A percentile compares a stretch with the other conserved stretches of the same genome.
Conservation (phyloP, 306 rosid genomes). For the Begonia loranthoides region DNA sequence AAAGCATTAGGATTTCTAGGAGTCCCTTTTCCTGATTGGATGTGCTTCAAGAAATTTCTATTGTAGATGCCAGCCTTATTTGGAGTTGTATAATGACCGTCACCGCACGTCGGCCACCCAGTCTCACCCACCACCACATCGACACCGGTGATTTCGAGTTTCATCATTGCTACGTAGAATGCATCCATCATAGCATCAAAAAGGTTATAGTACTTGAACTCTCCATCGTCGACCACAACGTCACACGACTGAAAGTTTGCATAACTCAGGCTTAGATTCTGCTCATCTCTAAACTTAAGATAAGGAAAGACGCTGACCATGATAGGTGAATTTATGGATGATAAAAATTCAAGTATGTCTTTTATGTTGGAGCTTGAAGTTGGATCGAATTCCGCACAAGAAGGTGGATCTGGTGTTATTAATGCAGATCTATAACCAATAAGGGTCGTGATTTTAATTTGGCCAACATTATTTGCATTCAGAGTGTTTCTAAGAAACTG, state of each 20-base stretch:
- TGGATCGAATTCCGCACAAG: slow-evolving; percentile 6
- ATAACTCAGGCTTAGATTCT: slow-evolving; percentile 2
- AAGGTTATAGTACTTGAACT: slow-evolving; percentile 11
- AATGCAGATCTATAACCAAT: background rate
- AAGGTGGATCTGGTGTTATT: slow-evolving; percentile 14
- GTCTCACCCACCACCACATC: slow-evolving; percentile 17
- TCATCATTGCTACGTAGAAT: slow-evolving; percentile 18
- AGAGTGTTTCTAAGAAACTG: slow-evolving; percentile 5
- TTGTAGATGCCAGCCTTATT: slow-evolving; percentile 16
- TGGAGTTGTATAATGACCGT: slow-evolving; percentile 6
- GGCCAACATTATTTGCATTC: background rate
- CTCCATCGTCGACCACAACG: slow-evolving; percentile 3
- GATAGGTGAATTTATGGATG: slow-evolving; percentile 9
- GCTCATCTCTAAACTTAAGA: background rate
- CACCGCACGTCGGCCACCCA: slow-evolving; percentile 33
- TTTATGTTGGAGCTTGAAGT: background rate
- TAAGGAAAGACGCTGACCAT: slow-evolving; percentile 25
- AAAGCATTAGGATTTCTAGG: slow-evolving; percentile 14
- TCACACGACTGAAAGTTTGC: slow-evolving; percentile 2
- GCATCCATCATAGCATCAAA: slow-evolving; percentile 25
- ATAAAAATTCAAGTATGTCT: slow-evolving; percentile 9
- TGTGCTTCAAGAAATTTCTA: slow-evolving; percentile 8
- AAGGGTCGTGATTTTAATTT: slow-evolving; percentile 19
- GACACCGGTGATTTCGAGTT: background rate
- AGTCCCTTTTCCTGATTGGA: slow-evolving; percentile 12